phyloP scores from a whole-genome alignment of 2,329 filamentous ascomycete species.

The Neopestalotiopsis clavispora region DNA sequence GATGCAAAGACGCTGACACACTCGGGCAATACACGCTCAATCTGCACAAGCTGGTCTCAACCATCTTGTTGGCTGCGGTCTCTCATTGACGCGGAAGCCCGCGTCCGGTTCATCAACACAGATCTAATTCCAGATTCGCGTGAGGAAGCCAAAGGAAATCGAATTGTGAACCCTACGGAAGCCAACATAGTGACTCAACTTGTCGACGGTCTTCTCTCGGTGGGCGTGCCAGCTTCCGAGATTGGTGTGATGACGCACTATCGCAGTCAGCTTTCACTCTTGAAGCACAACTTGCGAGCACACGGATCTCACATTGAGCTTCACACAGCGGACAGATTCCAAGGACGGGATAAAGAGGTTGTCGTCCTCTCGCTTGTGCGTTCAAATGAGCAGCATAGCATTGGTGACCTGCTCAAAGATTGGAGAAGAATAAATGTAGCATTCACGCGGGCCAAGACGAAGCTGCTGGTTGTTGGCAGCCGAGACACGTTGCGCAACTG shows the following conservation, averaged over 20 bases:
- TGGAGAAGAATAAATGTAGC: slow-evolving; percentile 96
- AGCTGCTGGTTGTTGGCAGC: slow-evolving; percentile 87
- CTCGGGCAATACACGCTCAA: slow-evolving; percentile 46
- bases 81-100: slow-evolving; percentile 70
- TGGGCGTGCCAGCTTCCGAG: slow-evolving; percentile 74
- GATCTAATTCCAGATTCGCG: slow-evolving; percentile 71
- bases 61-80: slow-evolving; percentile 77
- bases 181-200: slow-evolving; percentile 78
- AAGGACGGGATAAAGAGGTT: slow-evolving; percentile 94
- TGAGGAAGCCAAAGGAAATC: slow-evolving; percentile 80
- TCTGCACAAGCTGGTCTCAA: slow-evolving; percentile 59
- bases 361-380: slow-evolving; percentile 87
- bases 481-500: slow-evolving; percentile 77
- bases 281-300: slow-evolving; percentile 73
- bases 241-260: slow-evolving; percentile 98
- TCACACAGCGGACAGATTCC: slow-evolving; percentile 96
- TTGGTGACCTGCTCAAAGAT: slow-evolving; percentile 91
- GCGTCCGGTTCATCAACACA: slow-evolving; percentile 89
- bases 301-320: slow-evolving; percentile 75
- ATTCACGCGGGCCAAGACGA: slow-evolving; percentile 89
- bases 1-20: slow-evolving; percentile 51
- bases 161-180: slow-evolving; percentile 88
- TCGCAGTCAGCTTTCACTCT: slow-evolving; percentile 83
- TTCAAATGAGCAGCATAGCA: slow-evolving; percentile 78
- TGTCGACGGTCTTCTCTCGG: slow-evolving; percentile 76